A percentile compares a stretch with the other conserved stretches of the same genome.
Evolutionary conservation across 148 eudicot genomes (phyloP).

Genomic region (Dysphania ambrosioides): DNA sequence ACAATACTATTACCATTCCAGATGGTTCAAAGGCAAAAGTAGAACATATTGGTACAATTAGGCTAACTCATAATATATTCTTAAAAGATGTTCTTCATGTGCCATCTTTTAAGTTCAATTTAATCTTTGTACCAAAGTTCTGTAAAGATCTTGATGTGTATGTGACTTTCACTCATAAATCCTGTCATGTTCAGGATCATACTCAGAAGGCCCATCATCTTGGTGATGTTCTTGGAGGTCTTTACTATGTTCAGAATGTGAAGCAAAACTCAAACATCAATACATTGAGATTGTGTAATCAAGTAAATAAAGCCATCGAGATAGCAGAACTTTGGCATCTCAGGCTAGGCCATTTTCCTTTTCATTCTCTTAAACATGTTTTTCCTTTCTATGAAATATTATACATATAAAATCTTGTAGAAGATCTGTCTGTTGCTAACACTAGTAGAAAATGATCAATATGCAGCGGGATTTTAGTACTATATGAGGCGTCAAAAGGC

Average conservation of each 20-base stretch:
- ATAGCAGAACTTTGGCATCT: not conserved
- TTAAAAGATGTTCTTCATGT: not conserved
- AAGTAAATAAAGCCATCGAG: not conserved
- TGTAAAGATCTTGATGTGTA: not conserved
- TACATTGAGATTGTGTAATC: not conserved
- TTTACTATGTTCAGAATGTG: no score
- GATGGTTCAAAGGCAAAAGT: not conserved
- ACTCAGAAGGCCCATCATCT: not conserved
- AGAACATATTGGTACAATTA: not conserved
- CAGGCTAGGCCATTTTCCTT: not conserved
- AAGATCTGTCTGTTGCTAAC: no score
- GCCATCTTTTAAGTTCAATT: not conserved
- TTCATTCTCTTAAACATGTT: not conserved
- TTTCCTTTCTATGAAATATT: no score
- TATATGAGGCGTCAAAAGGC: no score
- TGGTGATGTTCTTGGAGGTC: not conserved
- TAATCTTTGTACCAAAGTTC: not conserved
- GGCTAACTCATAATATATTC: no score
- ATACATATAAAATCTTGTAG: no score
- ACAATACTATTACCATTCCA: not conserved
- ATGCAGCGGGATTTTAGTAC: no score
- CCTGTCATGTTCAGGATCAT: not conserved
- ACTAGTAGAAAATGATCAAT: no score
- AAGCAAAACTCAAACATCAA: no score
- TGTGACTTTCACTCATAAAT: not conserved